Conservation (phyloP, 108 stramenopile genomes). For the Conticribra guillardii region DNA sequence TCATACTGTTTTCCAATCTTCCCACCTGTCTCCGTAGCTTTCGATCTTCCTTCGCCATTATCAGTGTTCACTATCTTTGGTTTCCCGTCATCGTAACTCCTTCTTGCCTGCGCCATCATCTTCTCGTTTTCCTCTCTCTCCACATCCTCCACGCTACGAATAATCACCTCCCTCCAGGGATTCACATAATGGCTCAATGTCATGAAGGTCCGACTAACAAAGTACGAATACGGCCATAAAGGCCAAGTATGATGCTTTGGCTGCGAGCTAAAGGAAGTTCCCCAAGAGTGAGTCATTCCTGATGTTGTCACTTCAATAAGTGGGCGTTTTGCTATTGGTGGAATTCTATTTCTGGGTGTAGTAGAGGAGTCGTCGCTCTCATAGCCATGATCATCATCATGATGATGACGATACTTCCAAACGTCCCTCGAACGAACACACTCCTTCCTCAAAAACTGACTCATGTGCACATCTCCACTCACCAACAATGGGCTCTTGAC, state of each 20-base stretch:
- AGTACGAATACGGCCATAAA: constrained; percentile 38
- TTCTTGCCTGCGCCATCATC: neutral
- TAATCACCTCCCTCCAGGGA: constrained; percentile 59
- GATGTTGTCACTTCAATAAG: constrained; percentile 76
- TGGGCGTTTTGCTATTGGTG: no score
- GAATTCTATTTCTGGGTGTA: no score
- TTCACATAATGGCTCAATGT: constrained; percentile 48
- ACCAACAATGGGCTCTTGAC: constrained; percentile 65
- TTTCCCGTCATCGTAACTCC: constrained; percentile 3
- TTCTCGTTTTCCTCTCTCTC: constrained; percentile 35
- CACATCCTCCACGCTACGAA: constrained; percentile 31
- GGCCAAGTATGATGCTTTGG: constrained; percentile 39
- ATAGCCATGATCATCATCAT: no score
- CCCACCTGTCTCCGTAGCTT: constrained; percentile 11
- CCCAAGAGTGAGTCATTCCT: constrained; percentile 88
- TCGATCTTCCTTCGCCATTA: constrained; percentile 20
- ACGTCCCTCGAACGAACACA: constrained; percentile 34
- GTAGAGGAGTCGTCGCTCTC: no score
- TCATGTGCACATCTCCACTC: constrained; percentile 84
- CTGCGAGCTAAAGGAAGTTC: constrained; percentile 45
- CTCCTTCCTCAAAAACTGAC: constrained; percentile 74
- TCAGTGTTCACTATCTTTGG: no score
- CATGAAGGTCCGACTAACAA: constrained; percentile 44
- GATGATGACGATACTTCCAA: neutral
- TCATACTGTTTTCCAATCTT: constrained; percentile 59